These are phyloP conservation scores for Dryas alaskensis DNA, from an alignment of 306 rosid species.

Conservation along the genomic window DNA sequence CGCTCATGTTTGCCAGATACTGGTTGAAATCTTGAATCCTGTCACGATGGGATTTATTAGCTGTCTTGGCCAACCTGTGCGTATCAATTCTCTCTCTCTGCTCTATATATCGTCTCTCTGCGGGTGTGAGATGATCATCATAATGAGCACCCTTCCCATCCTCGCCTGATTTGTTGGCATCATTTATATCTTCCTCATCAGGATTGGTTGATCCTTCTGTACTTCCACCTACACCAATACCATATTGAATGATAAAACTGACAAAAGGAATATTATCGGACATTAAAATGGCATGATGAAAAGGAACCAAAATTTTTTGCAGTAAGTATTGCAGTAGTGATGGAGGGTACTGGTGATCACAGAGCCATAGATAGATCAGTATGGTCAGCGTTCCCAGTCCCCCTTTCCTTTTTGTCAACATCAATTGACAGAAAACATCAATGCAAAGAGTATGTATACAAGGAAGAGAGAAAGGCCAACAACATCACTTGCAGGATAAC, in stretches of 20 bases:
- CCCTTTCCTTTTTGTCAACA: too few species aligned
- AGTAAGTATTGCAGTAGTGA: neutral
- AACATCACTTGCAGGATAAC: too few species aligned
- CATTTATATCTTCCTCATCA: conserved; percentile 53
- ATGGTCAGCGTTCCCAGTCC: too few species aligned
- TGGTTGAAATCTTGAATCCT: conserved; percentile 95
- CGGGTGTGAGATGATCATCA: conserved; percentile 80
- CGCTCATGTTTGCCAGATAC: conserved; percentile 96
- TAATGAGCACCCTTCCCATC: conserved; percentile 57
- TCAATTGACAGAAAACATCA: too few species aligned
- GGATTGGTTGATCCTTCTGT: conserved; percentile 41
- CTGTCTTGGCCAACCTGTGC: conserved; percentile 70
- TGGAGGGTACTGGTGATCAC: neutral
- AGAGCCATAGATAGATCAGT: neutral
- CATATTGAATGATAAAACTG: conserved; percentile 1
- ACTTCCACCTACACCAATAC: conserved; percentile 51
- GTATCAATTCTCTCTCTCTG: conserved; percentile 85
- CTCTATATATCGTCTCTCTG: conserved; percentile 86
- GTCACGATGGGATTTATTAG: conserved; percentile 93
- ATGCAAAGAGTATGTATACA: too few species aligned
- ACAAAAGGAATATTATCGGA: neutral
- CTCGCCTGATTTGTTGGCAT: conserved; percentile 34
- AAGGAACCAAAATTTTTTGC: neutral
- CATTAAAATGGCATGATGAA: neutral
- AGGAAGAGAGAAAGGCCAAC: too few species aligned